Evolutionary conservation across 495 filamentous ascomycete genomes (phyloP).

Genomic region (Pseudoneurospora amorphoporcata): DNA sequence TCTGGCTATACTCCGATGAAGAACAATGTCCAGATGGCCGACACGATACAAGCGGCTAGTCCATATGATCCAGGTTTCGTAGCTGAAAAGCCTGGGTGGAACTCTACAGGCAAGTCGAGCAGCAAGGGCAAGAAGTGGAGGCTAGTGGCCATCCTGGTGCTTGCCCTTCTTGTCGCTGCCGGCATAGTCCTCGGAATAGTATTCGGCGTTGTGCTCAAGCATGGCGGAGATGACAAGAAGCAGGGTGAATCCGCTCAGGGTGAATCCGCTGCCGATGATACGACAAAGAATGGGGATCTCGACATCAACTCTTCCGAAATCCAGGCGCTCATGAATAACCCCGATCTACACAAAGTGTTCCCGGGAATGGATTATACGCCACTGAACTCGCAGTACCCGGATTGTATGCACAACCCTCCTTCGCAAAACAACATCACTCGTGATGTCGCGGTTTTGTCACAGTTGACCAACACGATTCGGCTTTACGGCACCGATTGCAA

Average conservation of each 20-base stretch:
- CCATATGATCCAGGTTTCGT: conserved; percentile 4
- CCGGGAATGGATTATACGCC: conserved; percentile 97
- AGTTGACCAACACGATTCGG: conserved; percentile 80
- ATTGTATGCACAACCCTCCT: conserved; percentile 66
- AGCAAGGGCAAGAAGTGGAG: conserved; percentile 56
- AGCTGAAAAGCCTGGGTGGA: conserved; percentile 48
- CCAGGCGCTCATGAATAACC: conserved; percentile 68
- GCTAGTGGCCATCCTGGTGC: conserved; percentile 51
- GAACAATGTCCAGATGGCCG: conserved; percentile 11
- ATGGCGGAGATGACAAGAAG: conserved; percentile 9
- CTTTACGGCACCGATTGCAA: conserved; percentile 98
- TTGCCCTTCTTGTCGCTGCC: conserved; percentile 53
- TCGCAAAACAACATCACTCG: conserved; percentile 90
- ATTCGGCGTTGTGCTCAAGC: conserved; percentile 58
- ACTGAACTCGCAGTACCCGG: conserved; percentile 80
- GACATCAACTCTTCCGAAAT: conserved; percentile 69
- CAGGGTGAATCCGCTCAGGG: conserved; percentile 4
- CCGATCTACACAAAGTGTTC: conserved; percentile 80
- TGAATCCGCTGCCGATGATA: conserved; percentile 30
- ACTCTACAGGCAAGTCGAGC: conserved; percentile 35
- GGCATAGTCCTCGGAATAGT: conserved; percentile 70
- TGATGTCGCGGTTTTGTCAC: conserved; percentile 83
- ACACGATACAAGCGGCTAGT: conserved; percentile 14
- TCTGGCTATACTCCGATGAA: conserved; percentile 30
- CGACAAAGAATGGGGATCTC: conserved; percentile 53